These are phyloP conservation scores for Russula earlei DNA, from an alignment of 768 basidiomycete species.

Conservation along the genomic window DNA sequence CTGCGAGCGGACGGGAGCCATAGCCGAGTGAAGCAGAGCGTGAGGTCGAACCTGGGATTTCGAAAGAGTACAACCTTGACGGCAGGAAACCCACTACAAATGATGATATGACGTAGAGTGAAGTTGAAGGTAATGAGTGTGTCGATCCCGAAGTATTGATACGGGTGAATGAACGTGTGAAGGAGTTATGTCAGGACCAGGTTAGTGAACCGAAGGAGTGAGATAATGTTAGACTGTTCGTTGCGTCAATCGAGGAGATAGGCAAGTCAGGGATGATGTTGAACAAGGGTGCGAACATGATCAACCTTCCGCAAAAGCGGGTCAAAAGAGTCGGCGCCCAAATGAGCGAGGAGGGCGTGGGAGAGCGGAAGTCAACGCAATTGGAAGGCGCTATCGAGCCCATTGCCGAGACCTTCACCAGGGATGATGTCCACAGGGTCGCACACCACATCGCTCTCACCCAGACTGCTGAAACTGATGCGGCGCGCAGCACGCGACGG, in stretches of 20 bases:
- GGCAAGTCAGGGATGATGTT: neutral
- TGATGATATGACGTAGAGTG: conserved; percentile 4
- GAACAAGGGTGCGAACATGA: neutral
- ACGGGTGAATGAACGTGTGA: conserved; percentile 14
- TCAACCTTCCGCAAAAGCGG: neutral
- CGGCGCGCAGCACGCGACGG: conserved; percentile 17
- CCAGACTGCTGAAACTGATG: conserved; percentile 18
- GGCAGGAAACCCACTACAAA: neutral
- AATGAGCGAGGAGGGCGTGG: neutral
- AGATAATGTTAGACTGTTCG: neutral
- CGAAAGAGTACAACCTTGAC: neutral
- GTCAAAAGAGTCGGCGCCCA: too few species aligned
- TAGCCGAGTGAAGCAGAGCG: neutral
- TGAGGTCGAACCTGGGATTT: neutral
- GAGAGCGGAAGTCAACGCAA: conserved; percentile 32
- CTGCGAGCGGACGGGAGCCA: neutral
- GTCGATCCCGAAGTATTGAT: conserved; percentile 8
- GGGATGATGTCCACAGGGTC: conserved; percentile 20
- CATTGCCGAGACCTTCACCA: conserved; percentile 27
- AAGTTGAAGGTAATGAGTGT: conserved; percentile 11
- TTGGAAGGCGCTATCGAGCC: conserved; percentile 67
- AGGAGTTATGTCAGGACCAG: conserved; percentile 3
- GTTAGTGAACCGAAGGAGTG: conserved; percentile 6
- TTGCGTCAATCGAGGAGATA: neutral
- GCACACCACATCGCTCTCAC: conserved; percentile 7